Evolutionary conservation across 208 protist genomes (phyloP).

Genomic region (Leishmania martiniquensis): DNA sequence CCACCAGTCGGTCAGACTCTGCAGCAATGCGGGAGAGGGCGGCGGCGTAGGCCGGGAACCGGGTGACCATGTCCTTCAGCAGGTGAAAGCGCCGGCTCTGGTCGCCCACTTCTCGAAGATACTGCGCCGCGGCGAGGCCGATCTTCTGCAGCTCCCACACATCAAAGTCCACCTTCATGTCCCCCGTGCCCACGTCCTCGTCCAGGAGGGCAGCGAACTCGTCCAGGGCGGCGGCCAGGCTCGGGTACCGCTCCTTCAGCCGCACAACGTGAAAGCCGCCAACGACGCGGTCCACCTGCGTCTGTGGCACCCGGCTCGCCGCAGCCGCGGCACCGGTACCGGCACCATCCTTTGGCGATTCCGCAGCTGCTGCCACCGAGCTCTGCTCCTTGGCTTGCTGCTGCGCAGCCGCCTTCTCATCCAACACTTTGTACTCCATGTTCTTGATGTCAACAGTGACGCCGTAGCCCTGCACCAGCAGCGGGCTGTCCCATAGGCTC

Average conservation of each 20-base stretch:
- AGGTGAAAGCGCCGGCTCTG: constrained; percentile 57
- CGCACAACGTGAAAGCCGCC: constrained; percentile 49
- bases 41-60: constrained; percentile 85
- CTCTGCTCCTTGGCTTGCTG: constrained; percentile 18
- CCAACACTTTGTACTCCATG: constrained; percentile 97
- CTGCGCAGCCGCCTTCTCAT: constrained; percentile 67
- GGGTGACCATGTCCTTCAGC: constrained; percentile 78
- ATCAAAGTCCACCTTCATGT: constrained; percentile 66
- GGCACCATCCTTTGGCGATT: background rate
- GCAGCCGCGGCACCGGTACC: background rate
- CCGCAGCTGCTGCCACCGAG: background rate
- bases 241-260: constrained; percentile 42
- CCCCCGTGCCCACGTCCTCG: constrained; percentile 33
- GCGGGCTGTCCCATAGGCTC: constrained; percentile 35
- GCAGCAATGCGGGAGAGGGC: constrained; percentile 40
- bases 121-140: constrained; percentile 53
- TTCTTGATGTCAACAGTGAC: constrained; percentile 96
- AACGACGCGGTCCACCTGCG: constrained; percentile 15
- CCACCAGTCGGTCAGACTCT: constrained; percentile 14
- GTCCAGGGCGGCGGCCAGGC: constrained; percentile 35
- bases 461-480: constrained; percentile 93
- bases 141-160: constrained; percentile 75
- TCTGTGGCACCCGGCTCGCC: background rate
- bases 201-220: constrained; percentile 42
- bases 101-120: constrained; percentile 44